These are phyloP conservation scores for Psidium guajava DNA, from an alignment of 345 rosid genomes.

Conservation along the genomic window DNA sequence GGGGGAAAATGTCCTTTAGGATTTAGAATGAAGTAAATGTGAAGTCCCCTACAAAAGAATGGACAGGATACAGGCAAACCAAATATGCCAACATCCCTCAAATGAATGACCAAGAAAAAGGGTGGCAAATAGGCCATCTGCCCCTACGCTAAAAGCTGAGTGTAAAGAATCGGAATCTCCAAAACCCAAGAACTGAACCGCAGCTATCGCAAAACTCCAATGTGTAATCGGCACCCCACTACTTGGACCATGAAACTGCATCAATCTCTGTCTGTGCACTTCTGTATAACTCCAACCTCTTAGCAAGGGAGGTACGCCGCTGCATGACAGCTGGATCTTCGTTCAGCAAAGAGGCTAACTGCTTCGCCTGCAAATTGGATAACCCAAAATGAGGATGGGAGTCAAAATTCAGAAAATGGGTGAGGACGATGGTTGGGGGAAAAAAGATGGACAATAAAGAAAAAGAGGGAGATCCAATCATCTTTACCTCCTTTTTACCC, in stretches of 20 bases:
- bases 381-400: background rate
- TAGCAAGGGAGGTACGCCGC: conserved; percentile 51
- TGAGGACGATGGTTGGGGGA: background rate
- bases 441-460: background rate
- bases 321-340: conserved; percentile 89
- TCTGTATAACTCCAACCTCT: conserved; percentile 83
- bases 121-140: background rate
- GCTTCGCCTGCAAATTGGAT: conserved; percentile 33
- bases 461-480: background rate
- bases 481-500: conserved; percentile 71
- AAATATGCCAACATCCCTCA: background rate
- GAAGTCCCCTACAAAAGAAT: background rate
- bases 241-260: conserved; percentile 87
- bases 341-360: conserved; percentile 47
- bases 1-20: background rate
- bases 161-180: background rate
- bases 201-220: background rate
- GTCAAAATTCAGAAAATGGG: background rate
- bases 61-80: background rate
- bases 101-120: background rate
- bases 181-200: background rate
- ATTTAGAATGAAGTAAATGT: background rate
- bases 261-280: conserved; percentile 85
- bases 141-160: background rate
- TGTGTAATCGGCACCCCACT: conserved; percentile 5